phyloP scores from a whole-genome alignment of 2,329 filamentous ascomycete genomes.

The Cladophialophora bantiana region DNA sequence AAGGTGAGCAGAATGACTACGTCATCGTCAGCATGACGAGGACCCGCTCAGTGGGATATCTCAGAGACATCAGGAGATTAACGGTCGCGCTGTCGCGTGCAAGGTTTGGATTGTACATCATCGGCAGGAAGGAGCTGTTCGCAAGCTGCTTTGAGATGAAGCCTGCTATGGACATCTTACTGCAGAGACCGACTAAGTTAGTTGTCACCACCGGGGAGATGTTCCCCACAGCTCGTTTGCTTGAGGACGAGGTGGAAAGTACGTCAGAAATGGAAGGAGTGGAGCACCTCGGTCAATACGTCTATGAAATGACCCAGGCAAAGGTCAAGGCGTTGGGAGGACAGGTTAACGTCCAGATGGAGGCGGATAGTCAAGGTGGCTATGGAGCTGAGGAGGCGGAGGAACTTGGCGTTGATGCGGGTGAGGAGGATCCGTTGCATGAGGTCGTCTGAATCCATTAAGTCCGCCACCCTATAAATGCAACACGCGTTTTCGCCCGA shows the following conservation, averaged over 20 bases:
- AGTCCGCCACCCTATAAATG: too few relatives aligned
- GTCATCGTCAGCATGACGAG: constrained; percentile 92
- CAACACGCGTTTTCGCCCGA: too few relatives aligned
- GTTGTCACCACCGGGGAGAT: constrained; percentile 84
- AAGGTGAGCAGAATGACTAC: constrained; percentile 99
- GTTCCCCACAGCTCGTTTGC: constrained; percentile 65
- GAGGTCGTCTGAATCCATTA: not conserved
- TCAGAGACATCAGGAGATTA: constrained; percentile 89
- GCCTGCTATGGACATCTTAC: constrained; percentile 80
- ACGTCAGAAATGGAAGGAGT: constrained; percentile 80
- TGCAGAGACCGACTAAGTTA: constrained; percentile 80
- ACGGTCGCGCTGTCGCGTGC: constrained; percentile 95
- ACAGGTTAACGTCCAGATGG: constrained; percentile 46
- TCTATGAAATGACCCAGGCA: constrained; percentile 90
- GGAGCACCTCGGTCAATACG: constrained; percentile 94
- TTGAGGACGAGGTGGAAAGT: constrained; percentile 24
- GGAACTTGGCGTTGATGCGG: constrained; percentile 46
- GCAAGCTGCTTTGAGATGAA: constrained; percentile 87
- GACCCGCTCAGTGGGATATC: constrained; percentile 86
- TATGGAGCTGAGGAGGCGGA: constrained; percentile 47
- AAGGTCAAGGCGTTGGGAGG: constrained; percentile 66
- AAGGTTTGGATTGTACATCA: constrained; percentile 86
- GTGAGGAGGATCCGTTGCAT: constrained; percentile 41
- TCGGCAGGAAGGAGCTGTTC: constrained; percentile 87
- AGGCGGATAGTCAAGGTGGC: constrained; percentile 44